Conservation (phyloP, 1,284 basidiomycete species). For the Boletellus sp. region DNA sequence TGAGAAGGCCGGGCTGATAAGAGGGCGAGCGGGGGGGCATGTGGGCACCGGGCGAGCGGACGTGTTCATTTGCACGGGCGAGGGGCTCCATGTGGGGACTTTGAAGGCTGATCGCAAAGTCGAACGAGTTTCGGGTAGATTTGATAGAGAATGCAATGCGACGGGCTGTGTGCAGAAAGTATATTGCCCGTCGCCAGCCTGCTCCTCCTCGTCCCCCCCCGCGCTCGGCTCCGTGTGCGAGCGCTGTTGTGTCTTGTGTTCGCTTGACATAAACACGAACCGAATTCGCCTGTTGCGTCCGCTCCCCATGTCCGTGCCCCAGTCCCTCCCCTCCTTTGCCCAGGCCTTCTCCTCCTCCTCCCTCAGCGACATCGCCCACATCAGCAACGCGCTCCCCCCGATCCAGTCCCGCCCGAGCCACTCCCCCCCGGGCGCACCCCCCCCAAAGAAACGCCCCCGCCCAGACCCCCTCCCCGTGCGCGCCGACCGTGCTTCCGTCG, state of each 20-base stretch:
- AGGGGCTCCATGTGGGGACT: too few relatives aligned
- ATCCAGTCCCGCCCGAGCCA: constrained; percentile 47
- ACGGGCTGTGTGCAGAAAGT: background rate
- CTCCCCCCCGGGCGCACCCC: constrained; percentile 26
- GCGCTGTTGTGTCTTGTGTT: too few relatives aligned
- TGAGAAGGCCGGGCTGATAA: too few relatives aligned
- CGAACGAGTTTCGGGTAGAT: background rate
- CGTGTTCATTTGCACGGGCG: too few relatives aligned
- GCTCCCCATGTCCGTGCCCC: constrained; percentile 42
- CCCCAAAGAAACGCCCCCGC: constrained; percentile 43
- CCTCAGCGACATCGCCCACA: constrained; percentile 43
- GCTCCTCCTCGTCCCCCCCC: background rate
- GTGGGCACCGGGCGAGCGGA: too few relatives aligned
- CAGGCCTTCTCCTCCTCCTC: constrained; percentile 62
- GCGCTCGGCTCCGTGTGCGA: too few relatives aligned
- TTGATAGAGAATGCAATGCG: background rate
- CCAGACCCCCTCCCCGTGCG: constrained; percentile 30
- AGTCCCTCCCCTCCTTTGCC: constrained; percentile 73
- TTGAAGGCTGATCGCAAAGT: too few relatives aligned
- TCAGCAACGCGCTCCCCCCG: constrained; percentile 59
- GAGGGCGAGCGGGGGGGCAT: too few relatives aligned
- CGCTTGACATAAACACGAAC: too few relatives aligned
- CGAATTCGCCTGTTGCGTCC: too few relatives aligned
- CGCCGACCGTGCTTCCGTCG: constrained; percentile 6
- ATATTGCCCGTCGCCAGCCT: constrained; percentile 3